Percentiles rank a stretch among this genome's conserved stretches.
These are phyloP conservation scores for Whalleya microplaca DNA, from an alignment of 2,329 filamentous ascomycete genomes.

Conservation along the genomic window DNA sequence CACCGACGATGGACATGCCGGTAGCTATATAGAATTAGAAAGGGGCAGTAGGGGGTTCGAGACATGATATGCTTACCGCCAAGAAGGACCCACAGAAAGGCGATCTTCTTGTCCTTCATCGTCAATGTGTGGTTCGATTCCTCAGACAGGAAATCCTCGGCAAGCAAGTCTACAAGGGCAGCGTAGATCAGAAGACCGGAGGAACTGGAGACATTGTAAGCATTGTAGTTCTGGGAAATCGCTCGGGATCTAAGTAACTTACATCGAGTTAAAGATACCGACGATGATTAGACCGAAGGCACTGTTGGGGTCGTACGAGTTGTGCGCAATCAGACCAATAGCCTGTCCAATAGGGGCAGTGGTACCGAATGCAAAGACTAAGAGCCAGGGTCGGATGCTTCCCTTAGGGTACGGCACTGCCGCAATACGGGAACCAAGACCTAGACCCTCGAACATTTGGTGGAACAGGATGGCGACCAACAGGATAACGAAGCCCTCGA, in stretches of 20 bases:
- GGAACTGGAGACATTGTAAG: constrained; percentile 45
- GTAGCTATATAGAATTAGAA: constrained; percentile 38
- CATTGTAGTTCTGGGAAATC: not conserved
- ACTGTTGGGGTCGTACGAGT: constrained; percentile 64
- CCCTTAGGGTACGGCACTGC: constrained; percentile 62
- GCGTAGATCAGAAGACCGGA: constrained; percentile 65
- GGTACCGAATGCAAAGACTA: constrained; percentile 65
- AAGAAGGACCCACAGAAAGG: constrained; percentile 54
- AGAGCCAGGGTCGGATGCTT: constrained; percentile 62
- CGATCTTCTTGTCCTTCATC: constrained; percentile 55
- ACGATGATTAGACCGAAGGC: constrained; percentile 67
- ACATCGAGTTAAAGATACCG: constrained; percentile 68
- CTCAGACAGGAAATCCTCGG: constrained; percentile 67
- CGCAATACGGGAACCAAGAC: constrained; percentile 71
- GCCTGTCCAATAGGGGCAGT: constrained; percentile 68
- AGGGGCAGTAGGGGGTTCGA: not conserved
- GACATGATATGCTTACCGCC: constrained; percentile 47
- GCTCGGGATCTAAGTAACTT: constrained; percentile 30
- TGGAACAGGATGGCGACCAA: constrained; percentile 73
- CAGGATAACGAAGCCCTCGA: constrained; percentile 68
- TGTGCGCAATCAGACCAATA: constrained; percentile 61
- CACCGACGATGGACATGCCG: constrained; percentile 52
- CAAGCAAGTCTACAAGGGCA: constrained; percentile 64
- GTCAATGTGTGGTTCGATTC: constrained; percentile 54
- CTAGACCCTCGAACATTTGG: constrained; percentile 71